Base-by-base conservation (phyloP, 2,329 filamentous ascomycete species). In the Aspergillus sp. region DNA sequence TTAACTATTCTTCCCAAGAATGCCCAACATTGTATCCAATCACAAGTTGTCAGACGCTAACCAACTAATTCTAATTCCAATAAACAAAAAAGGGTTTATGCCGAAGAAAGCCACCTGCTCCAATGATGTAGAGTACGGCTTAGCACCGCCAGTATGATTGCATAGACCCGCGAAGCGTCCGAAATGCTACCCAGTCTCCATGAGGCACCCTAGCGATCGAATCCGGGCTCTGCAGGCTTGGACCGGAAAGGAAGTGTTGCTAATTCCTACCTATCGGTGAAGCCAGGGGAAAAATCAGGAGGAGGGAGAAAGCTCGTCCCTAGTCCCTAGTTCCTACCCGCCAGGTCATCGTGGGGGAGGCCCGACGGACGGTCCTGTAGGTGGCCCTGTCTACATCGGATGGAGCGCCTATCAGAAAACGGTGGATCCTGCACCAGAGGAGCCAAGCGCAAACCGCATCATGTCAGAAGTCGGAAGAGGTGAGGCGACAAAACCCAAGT, bases 331-430 rank as follows among this genome's bases (percentile, higher is more conserved):
- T 16, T 39, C 36, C 36, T 39, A 39, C 12, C 56, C 52, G 66
- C 65, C 66, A 68, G 62, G 66, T 67, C 66, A 67, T 64, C 64
- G 66, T 63, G 66, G 65, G 63, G 67, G 60, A 60, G 59, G 59
- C 56, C 64, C 58, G 58, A 58, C 49, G 60, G 60, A 62, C 57
- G 58, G 58, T 62, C 54, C 62, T 57, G 65, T 65, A 64, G 58
- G 64, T 64, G 64, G 63, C 63, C 63, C 59, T 59, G 63, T 52
- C 54, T 42, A 52, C n/a, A 54, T 52, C 53, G 59, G 53, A 61
- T 56, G 58, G 57, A 55, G 61, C 63, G 61, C 60, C 56, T 61
- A 60, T 64, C 59, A 65, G 57, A 59, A 60, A 64, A 65, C 59
- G 56, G 65, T 65, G 62, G 64, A 56, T 54, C 59, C 56, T 49